Conservation (phyloP, 345 rosid species). For the Hibiscus trionum region DNA sequence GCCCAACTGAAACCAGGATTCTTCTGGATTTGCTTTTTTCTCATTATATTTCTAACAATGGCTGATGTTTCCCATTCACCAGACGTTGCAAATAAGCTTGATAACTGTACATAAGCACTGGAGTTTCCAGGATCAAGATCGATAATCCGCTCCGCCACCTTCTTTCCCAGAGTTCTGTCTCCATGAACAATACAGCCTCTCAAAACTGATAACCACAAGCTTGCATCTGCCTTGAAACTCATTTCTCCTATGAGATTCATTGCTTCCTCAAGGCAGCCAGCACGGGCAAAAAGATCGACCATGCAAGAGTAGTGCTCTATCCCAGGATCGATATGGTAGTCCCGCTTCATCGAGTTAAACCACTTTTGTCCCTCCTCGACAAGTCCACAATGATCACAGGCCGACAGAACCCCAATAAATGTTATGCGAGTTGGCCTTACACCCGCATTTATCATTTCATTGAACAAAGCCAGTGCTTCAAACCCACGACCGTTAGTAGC, state of each 20-base stretch:
- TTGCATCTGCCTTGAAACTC: slow-evolving; percentile 56
- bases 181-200: slow-evolving; percentile 78
- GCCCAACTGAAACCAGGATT: slow-evolving; percentile 60
- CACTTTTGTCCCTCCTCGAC: slow-evolving; percentile 61
- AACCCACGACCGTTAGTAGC: slow-evolving; percentile 72
- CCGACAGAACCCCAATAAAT: slow-evolving; percentile 55
- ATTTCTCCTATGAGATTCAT: slow-evolving; percentile 43
- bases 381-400: slow-evolving; percentile 82
- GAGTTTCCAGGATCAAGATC: slow-evolving; percentile 76
- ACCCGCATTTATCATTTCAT: slow-evolving; percentile 56
- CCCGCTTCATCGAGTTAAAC: slow-evolving; percentile 52
- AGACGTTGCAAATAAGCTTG: slow-evolving; percentile 52
- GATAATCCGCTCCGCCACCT: slow-evolving; percentile 56
- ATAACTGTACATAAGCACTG: slow-evolving; percentile 65
- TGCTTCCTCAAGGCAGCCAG: slow-evolving; percentile 65
- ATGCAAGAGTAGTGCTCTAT: slow-evolving; percentile 74
- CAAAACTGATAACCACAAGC: slow-evolving; percentile 66
- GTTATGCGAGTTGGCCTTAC: slow-evolving; percentile 47
- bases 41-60: slow-evolving; percentile 42
- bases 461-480: slow-evolving; percentile 52
- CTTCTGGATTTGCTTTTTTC: slow-evolving; percentile 35
- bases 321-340: slow-evolving; percentile 49
- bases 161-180: slow-evolving; percentile 51
- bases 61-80: slow-evolving; percentile 84
- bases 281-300: slow-evolving; percentile 75